Conservation (phyloP, 495 filamentous ascomycete species). For the Xylaria flabelliformis region DNA sequence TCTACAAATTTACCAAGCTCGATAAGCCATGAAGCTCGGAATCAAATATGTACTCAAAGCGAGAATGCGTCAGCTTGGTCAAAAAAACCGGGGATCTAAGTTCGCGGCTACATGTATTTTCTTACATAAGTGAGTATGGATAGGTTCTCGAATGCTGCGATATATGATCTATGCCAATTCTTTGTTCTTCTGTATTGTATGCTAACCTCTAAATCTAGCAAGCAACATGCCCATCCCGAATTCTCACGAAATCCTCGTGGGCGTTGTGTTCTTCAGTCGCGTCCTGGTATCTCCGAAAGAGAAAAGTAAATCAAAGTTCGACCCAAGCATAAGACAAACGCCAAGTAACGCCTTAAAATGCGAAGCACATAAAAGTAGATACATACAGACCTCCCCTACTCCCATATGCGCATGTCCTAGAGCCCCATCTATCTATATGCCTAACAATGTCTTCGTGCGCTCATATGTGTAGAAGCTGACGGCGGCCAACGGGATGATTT, state of each 20-base stretch:
- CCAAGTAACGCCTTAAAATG: constrained; percentile 12
- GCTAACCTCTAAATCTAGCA: constrained; percentile 2
- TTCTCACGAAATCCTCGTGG: background rate
- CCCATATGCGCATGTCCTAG: background rate
- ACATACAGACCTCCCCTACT: background rate
- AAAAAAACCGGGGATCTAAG: background rate
- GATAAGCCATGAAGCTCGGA: background rate
- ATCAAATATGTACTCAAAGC: background rate
- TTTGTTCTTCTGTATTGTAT: background rate
- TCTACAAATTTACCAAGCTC: background rate
- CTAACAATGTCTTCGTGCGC: constrained; percentile 73
- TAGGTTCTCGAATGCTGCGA: background rate
- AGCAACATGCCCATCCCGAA: background rate
- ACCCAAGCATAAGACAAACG: background rate
- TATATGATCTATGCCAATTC: background rate
- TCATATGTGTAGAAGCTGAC: constrained; percentile 81
- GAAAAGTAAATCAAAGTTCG: background rate
- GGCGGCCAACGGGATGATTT: constrained; percentile 90
- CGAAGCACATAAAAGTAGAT: background rate
- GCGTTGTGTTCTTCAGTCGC: background rate
- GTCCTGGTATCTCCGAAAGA: background rate
- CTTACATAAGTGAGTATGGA: background rate
- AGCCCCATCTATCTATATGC: constrained; percentile 59
- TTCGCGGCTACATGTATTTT: background rate
- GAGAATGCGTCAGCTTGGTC: background rate